Percentiles rank a stretch among this genome's conserved stretches.
Evolutionary conservation across 768 basidiomycete genomes (phyloP).

Genomic region (Pholiota conissans): DNA sequence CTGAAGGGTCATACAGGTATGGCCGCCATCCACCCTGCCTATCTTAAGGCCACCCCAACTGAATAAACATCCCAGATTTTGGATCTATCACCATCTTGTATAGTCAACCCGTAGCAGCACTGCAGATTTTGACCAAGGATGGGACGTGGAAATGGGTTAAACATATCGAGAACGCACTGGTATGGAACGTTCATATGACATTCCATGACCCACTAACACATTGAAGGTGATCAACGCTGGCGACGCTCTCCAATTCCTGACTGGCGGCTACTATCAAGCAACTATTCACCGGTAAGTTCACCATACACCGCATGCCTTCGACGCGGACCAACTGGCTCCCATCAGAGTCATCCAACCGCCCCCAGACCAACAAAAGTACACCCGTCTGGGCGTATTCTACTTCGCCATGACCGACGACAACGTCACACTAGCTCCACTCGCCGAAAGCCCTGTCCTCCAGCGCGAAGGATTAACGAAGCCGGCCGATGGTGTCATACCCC

Average conservation of each 20-base stretch:
- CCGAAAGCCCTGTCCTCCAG: constrained; percentile 50
- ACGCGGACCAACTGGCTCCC: neutral
- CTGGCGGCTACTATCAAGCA: constrained; percentile 58
- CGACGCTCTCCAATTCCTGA: constrained; percentile 59
- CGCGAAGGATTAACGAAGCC: constrained; percentile 38
- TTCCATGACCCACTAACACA: neutral
- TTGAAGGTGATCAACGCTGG: constrained; percentile 58
- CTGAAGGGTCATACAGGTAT: constrained; percentile 60
- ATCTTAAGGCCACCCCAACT: neutral
- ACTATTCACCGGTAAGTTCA: constrained; percentile 46
- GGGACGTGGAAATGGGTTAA: constrained; percentile 58
- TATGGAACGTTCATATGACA: constrained; percentile 27
- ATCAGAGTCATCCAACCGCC: constrained; percentile 58
- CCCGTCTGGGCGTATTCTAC: constrained; percentile 60
- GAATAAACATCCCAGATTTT: constrained; percentile 36
- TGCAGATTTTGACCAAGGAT: constrained; percentile 55
- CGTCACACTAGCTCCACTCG: constrained; percentile 43
- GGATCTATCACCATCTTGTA: constrained; percentile 58
- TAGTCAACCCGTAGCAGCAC: constrained; percentile 58
- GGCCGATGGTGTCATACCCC: constrained; percentile 40
- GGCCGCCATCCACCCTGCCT: neutral
- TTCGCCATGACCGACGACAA: constrained; percentile 54
- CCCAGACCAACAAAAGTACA: constrained; percentile 45
- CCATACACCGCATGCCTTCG: neutral
- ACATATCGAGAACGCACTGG: constrained; percentile 59